Evolutionary conservation across 108 stramenopile species (phyloP).

Genomic region (Fistulifera solaris): DNA sequence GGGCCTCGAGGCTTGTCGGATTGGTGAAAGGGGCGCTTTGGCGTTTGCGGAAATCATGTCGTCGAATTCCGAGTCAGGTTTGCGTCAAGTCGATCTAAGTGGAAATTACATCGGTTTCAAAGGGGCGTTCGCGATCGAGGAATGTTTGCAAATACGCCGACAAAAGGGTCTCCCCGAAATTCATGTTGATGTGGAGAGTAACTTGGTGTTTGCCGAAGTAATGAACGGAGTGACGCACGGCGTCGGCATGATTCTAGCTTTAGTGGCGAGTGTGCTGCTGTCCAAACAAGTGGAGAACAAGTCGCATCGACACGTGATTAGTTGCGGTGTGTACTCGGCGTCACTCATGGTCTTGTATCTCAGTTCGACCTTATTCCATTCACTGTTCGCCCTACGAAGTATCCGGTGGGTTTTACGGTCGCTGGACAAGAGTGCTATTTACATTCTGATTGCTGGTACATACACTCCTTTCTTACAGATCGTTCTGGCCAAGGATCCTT

Average conservation of each 20-base stretch:
- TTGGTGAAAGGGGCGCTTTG: constrained; percentile 65
- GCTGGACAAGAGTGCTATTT: constrained; percentile 93
- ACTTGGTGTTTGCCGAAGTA: constrained; percentile 73
- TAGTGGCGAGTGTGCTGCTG: constrained; percentile 58
- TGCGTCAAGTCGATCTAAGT: constrained; percentile 53
- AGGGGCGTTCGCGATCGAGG: constrained; percentile 49
- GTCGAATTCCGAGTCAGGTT: constrained; percentile 13
- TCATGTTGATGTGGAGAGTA: constrained; percentile 60
- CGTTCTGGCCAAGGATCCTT: constrained; percentile 52
- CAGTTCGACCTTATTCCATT: constrained; percentile 80
- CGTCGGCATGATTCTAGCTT: constrained; percentile 73
- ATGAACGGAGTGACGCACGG: constrained; percentile 92
- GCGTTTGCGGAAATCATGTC: constrained; percentile 46
- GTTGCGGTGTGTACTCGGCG: constrained; percentile 64
- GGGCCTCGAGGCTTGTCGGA: constrained; percentile 51
- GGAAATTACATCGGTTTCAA: constrained; percentile 62
- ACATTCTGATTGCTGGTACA: constrained; percentile 91
- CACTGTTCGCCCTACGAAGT: constrained; percentile 72
- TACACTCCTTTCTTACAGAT: constrained; percentile 92
- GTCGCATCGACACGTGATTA: constrained; percentile 26
- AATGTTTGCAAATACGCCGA: constrained; percentile 22
- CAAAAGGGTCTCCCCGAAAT: constrained; percentile 8
- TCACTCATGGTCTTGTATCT: constrained; percentile 78
- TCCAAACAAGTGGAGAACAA: constrained; percentile 26
- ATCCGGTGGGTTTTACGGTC: constrained; percentile 56